Evolutionary conservation across 1,139 yeast genomes (phyloP).

Genomic region (Sugiyamaella xylanicola): DNA sequence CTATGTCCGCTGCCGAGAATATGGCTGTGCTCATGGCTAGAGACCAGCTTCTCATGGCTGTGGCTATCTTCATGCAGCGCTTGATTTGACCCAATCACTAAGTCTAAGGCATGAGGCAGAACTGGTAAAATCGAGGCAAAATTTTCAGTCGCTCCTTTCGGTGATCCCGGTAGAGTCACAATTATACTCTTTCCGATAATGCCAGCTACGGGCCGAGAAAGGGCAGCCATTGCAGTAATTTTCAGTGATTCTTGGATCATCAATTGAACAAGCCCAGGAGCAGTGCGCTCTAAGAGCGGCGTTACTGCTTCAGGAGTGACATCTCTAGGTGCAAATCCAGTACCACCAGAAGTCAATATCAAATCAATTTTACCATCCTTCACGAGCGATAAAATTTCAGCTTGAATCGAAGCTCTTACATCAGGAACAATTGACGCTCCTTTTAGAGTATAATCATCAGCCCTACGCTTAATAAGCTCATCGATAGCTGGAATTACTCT

Average conservation of each 20-base stretch:
- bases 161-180: constrained; percentile 54
- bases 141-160: constrained; percentile 51
- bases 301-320: constrained; percentile 53
- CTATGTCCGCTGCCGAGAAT: no score
- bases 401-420: constrained; percentile 39
- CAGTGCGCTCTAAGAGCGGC: constrained; percentile 46
- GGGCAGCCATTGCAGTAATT: constrained; percentile 49
- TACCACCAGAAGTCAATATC: constrained; percentile 46
- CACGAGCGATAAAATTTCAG: constrained; percentile 35
- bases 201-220: constrained; percentile 55
- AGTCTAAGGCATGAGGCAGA: constrained; percentile 49
- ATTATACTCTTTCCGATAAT: constrained; percentile 41
- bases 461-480: neutral
- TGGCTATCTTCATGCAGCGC: constrained; percentile 32
- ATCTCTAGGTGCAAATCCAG: constrained; percentile 51
- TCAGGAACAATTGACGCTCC: constrained; percentile 40
- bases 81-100: constrained; percentile 36
- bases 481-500: constrained; percentile 33
- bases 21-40: constrained; percentile 28
- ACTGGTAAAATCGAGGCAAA: constrained; percentile 43
- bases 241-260: constrained; percentile 47
- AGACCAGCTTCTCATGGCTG: constrained; percentile 16
- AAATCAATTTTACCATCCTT: constrained; percentile 20
- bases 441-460: constrained; percentile 22
- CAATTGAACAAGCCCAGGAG: constrained; percentile 52